Evolutionary conservation across 2,329 filamentous ascomycete species (phyloP).

Genomic region (Talaromyces sp.): DNA sequence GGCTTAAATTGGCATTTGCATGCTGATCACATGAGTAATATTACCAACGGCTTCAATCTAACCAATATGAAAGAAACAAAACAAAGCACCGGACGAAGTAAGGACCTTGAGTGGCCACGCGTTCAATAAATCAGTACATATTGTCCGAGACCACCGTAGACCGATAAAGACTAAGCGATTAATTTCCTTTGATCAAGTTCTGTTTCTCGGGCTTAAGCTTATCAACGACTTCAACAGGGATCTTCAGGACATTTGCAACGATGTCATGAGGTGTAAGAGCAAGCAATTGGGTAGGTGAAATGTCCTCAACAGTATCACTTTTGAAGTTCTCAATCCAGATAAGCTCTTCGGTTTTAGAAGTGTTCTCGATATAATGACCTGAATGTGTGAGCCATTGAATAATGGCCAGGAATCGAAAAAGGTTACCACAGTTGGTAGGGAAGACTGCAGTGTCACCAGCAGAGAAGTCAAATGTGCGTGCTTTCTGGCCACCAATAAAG

Average conservation of each 20-base stretch:
- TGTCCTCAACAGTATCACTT: conserved; percentile 64
- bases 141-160: too few relatives aligned
- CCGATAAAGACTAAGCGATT: not conserved
- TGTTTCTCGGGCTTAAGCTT: conserved; percentile 65
- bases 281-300: conserved; percentile 67
- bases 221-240: conserved; percentile 57
- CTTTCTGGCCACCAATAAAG: conserved; percentile 60
- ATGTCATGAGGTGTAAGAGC: conserved; percentile 64
- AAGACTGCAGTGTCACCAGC: conserved; percentile 68
- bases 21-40: too few relatives aligned
- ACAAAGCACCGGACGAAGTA: too few relatives aligned
- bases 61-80: too few relatives aligned
- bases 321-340: conserved; percentile 71
- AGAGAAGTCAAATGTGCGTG: conserved; percentile 66
- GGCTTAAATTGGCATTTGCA: too few relatives aligned
- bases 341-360: conserved; percentile 61
- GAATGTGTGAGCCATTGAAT: conserved; percentile 30
- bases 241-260: conserved; percentile 60
- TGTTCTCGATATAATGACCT: conserved; percentile 70
- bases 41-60: too few relatives aligned
- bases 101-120: too few relatives aligned
- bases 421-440: conserved; percentile 52
- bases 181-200: conserved; percentile 45
- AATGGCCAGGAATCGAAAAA: not conserved
- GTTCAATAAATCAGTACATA: too few relatives aligned